Base-by-base conservation (phyloP, 768 basidiomycete species). In the Chlorophyllum brunneum region DNA sequence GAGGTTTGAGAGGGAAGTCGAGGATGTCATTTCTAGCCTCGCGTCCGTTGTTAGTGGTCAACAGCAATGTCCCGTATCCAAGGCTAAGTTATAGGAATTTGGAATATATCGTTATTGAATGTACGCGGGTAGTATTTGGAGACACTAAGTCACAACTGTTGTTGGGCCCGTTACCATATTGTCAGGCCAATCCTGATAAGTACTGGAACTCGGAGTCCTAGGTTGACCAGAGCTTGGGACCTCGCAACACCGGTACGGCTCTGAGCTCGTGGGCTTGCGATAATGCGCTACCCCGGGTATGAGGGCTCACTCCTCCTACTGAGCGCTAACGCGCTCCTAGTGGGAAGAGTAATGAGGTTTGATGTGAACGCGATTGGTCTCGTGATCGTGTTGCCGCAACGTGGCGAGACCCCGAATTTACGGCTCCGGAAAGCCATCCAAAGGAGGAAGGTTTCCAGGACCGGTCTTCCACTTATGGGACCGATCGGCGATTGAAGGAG, bases 1-100 rank as follows among this genome's bases (percentile, higher is more conserved):
- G 15, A 71, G 79, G 58, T 78, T 95, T 39, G 94, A 92, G 70
- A 72, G 63, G 45, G 92, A 92, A 62, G 84, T 84, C 0, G 86
- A 88, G 65, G 79, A 79, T 49, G 78, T 84, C 43, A 79, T 94
- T 43, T 72, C 67, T 15, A 64, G 73, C 10, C 58, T 89, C 61
- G 65, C 62, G 20, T 65, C 62, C 31, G 23, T 71, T 16, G 56
- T 63, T 29, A 48, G 39, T 9, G 39, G 53, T 11, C 55, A 45
- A 31, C 40, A 50, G 15, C 24, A 42, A 58, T 63, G 34, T 20
- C 50, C 20, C 20, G 58, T 42, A 3, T 48, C 31, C 13, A 71
- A 69, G 59, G 63, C 73, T 8, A 77, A 74, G 59, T 51, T 80
- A 56, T 80, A 69, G 57, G 16, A 9, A 9, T 11, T 15, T 41